Base-by-base conservation (phyloP, 805 yeast genomes). In the Schwanniomyces polymorphus region DNA sequence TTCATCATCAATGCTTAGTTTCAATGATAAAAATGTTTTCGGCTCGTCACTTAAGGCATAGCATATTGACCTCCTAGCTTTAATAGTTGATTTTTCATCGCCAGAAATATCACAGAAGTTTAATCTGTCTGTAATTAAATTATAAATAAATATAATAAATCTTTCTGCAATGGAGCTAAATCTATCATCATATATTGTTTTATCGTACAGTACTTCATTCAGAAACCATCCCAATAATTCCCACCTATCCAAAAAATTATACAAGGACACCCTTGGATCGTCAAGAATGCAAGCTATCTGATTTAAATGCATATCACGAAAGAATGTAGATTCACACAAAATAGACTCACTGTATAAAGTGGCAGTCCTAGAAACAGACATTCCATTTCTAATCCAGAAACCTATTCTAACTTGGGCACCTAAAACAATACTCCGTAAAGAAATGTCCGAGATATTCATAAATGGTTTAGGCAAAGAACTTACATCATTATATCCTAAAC, bases 381-480 rank as follows among this genome's bases (percentile, higher is more conserved):
- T 58, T 17, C 94, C 94, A 57, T 86, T 86, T 65, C 92, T 76
- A 2, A 86, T 78, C 94, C 94, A 86, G 50, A 79, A 81, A 1
- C 87, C 87, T 1, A 79, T 67, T 28, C 76, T 76, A 2, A 85
- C 79, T 56, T 86, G 92, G 3, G 84, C 66, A 16, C 79, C 75
- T 27, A 85, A 66, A 1, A 84, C 90, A 27, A 83, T 67, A 12
- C 85, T 76, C 59, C 86, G 74, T 42, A 86, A 60, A 0, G 86
- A 75, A 43, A 76, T 70, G 60, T 85, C 90, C 0, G 86, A 72
- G 14, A 83, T 70, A 3, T 61, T 61, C 44, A 78, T 53, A 48
- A 79, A 74, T 41, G 79, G 80, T 9, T 59, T 46, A 5, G 45
- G 53, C 10, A 57, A 38, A 0, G 44, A 45, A 10, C 31, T 39